A percentile compares a stretch with the other conserved stretches of the same genome.
Conservation (phyloP, 768 basidiomycete genomes). For the Cystofilobasidium ferigula region DNA sequence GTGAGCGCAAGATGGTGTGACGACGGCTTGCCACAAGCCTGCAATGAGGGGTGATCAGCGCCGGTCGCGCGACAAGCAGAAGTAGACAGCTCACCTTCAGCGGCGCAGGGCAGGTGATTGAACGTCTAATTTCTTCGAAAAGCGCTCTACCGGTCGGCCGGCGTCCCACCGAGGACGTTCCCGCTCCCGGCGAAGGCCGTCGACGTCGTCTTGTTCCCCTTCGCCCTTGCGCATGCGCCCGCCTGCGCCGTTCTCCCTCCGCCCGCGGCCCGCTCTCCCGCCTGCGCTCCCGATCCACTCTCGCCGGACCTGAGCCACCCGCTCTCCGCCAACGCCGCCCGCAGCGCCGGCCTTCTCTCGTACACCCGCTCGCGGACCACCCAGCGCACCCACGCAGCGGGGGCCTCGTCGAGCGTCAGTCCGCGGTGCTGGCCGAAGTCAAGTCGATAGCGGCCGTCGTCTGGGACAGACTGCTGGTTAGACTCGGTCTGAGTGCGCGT, state of each 20-base stretch:
- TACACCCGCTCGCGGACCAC: not conserved
- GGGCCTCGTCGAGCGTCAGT: not conserved
- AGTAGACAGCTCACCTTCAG: too few relatives aligned
- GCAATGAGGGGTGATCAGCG: too few relatives aligned
- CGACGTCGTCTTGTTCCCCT: not conserved
- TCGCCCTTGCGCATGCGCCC: too few relatives aligned
- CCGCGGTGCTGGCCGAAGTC: slow-evolving; percentile 10
- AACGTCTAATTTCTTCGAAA: too few relatives aligned
- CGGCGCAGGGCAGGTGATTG: too few relatives aligned
- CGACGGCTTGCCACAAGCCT: too few relatives aligned
- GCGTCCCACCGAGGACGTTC: not conserved
- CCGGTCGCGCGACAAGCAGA: too few relatives aligned
- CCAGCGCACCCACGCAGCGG: slow-evolving; percentile 3
- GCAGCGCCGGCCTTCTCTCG: not conserved
- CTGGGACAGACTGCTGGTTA: too few relatives aligned
- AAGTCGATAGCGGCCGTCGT: not conserved
- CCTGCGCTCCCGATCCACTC: not conserved
- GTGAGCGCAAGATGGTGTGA: too few relatives aligned
- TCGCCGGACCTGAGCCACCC: not conserved
- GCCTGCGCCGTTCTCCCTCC: not conserved
- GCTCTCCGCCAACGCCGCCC: not conserved
- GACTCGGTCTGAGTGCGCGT: not conserved
- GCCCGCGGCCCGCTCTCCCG: not conserved
- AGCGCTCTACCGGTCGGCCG: not conserved
- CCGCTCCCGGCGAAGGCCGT: not conserved